A percentile compares a stretch with the other conserved stretches of the same genome.
These are phyloP conservation scores for Astragalus glycyphyllos DNA, from an alignment of 306 rosid genomes.

Conservation along the genomic window DNA sequence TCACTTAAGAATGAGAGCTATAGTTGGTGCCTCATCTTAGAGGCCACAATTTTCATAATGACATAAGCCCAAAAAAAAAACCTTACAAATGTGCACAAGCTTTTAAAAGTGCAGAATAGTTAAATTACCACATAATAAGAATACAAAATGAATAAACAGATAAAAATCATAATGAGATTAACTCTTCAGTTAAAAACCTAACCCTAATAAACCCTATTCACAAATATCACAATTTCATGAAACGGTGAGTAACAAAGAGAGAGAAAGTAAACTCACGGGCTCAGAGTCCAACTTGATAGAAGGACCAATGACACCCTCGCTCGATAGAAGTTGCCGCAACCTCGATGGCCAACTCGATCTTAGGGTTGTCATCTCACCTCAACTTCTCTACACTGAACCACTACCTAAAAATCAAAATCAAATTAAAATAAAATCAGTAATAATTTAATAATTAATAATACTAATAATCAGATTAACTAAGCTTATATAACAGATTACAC, in stretches of 20 bases:
- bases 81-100: neutral
- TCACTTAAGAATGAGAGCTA: no score
- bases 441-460: no score
- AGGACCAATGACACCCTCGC: conserved; percentile 85
- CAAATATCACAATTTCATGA: neutral
- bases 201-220: conserved; percentile 36
- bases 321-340: conserved; percentile 88
- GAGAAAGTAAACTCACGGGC: conserved; percentile 64
- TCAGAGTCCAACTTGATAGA: conserved; percentile 86
- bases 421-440: neutral
- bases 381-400: conserved; percentile 68
- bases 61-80: neutral
- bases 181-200: conserved; percentile 19
- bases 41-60: no score
- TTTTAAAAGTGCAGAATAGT: neutral
- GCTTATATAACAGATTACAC: neutral
- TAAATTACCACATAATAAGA: neutral
- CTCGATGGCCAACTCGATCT: conserved; percentile 97
- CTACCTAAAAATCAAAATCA: conserved; percentile 37
- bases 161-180: conserved; percentile 28
- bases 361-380: conserved; percentile 84
- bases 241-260: neutral
- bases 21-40: no score
- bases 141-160: conserved; percentile 2
- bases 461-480: conserved; percentile 28